A percentile compares a stretch with the other conserved stretches of the same genome.
These are phyloP conservation scores for Zasmidium cellare DNA, from an alignment of 2,329 filamentous ascomycete species.

Conservation along the genomic window DNA sequence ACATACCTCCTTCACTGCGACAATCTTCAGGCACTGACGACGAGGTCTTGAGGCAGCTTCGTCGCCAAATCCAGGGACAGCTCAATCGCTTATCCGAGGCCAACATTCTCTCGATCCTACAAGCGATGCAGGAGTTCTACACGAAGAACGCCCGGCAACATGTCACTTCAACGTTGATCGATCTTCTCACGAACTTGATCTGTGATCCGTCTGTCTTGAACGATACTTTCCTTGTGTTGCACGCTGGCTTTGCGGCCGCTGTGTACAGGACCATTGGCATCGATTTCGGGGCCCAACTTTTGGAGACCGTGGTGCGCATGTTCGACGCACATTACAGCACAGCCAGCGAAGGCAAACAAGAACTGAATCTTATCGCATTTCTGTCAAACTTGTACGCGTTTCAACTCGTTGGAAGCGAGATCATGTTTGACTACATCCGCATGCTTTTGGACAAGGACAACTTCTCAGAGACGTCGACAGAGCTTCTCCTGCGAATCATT, in stretches of 20 bases:
- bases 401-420: conserved; percentile 75
- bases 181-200: conserved; percentile 75
- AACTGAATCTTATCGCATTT: conserved; percentile 77
- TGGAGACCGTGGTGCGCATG: conserved; percentile 74
- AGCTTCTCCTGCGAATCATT: conserved; percentile 81
- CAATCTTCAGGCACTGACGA: conserved; percentile 62
- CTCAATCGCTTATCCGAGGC: conserved; percentile 92
- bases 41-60: conserved; percentile 68
- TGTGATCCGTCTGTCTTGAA: conserved; percentile 75
- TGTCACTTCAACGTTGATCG: conserved; percentile 77
- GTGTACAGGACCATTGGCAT: conserved; percentile 84
- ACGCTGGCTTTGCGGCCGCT: conserved; percentile 85
- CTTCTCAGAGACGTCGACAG: conserved; percentile 82
- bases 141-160: conserved; percentile 81
- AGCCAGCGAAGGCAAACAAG: conserved; percentile 57
- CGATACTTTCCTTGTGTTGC: conserved; percentile 87
- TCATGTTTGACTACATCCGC: conserved; percentile 90
- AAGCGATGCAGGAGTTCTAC: conserved; percentile 81
- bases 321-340: conserved; percentile 57
- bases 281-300: conserved; percentile 84
- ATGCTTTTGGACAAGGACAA: conserved; percentile 66
- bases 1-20: conserved; percentile 83
- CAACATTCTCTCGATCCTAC: conserved; percentile 80
- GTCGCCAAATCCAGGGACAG: conserved; percentile 80
- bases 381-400: conserved; percentile 90